These are phyloP conservation scores for Firmiana major DNA, from an alignment of 345 rosid genomes.

Conservation along the genomic window DNA sequence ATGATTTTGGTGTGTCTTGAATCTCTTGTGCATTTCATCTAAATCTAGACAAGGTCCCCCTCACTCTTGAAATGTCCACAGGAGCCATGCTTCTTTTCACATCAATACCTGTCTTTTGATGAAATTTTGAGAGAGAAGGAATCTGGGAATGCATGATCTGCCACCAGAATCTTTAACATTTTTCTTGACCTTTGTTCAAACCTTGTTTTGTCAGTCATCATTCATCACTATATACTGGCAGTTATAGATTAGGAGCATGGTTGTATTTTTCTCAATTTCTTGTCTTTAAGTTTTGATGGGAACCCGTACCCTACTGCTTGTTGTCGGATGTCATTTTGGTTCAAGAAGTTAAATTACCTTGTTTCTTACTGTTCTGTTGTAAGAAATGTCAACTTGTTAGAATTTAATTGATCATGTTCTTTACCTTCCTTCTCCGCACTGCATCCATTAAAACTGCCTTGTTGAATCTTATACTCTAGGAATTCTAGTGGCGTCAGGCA, in stretches of 20 bases:
- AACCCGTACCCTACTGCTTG: neutral
- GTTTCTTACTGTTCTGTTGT: neutral
- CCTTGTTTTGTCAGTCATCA: neutral
- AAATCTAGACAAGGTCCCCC: too few relatives aligned
- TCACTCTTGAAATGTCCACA: too few relatives aligned
- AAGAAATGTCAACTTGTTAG: neutral
- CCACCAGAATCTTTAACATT: too few relatives aligned
- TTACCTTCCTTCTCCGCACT: neutral
- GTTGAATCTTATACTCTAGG: neutral
- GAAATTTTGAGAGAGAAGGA: neutral
- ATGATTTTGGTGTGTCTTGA: too few relatives aligned
- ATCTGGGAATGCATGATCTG: neutral
- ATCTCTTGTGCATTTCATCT: too few relatives aligned
- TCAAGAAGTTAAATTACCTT: neutral
- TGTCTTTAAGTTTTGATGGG: neutral
- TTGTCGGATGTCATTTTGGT: neutral
- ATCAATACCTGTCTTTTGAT: neutral
- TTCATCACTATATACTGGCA: neutral
- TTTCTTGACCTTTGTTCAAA: neutral
- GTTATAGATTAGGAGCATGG: neutral
- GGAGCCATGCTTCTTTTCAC: too few relatives aligned
- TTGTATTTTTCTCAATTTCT: neutral
- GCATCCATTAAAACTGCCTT: neutral
- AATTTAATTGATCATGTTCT: neutral
- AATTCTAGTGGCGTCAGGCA: neutral